Evolutionary conservation across 2,329 filamentous ascomycete genomes (phyloP).

Genomic region (Colletotrichum lentis): DNA sequence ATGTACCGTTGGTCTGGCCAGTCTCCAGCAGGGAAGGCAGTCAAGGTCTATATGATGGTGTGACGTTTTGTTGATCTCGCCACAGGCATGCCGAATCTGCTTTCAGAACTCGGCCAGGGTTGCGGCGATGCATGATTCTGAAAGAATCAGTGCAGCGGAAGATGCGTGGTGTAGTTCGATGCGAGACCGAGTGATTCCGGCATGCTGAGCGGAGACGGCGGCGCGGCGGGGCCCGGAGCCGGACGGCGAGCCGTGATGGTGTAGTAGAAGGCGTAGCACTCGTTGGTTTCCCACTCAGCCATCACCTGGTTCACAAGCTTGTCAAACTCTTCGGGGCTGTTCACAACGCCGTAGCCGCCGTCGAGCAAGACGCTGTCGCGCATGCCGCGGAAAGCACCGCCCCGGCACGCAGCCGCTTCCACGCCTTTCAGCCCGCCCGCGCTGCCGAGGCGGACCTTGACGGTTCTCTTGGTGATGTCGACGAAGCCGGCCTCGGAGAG

Average conservation of each 20-base stretch:
- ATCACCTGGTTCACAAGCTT: background rate
- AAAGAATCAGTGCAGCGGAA: too few species aligned
- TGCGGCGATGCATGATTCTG: background rate
- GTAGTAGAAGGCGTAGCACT: conserved; percentile 3
- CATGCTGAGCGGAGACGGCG: background rate
- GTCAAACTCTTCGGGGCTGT: background rate
- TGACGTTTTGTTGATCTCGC: background rate
- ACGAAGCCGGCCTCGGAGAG: background rate
- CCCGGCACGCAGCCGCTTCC: background rate
- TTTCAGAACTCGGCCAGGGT: background rate
- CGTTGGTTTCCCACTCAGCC: background rate
- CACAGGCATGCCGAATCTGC: background rate
- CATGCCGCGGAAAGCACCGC: conserved; percentile 5
- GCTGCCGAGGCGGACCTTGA: background rate
- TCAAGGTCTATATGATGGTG: background rate
- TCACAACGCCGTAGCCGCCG: background rate
- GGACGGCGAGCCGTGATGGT: conserved; percentile 4
- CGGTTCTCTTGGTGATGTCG: background rate
- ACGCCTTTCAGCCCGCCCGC: background rate
- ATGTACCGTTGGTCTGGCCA: background rate
- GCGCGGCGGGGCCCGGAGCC: background rate
- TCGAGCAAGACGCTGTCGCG: background rate
- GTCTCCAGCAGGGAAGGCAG: background rate
- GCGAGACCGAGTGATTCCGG: background rate
- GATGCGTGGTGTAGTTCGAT: background rate